Conservation (phyloP, 2,329 filamentous ascomycete species). For the Pseudocercospora eumusae region DNA sequence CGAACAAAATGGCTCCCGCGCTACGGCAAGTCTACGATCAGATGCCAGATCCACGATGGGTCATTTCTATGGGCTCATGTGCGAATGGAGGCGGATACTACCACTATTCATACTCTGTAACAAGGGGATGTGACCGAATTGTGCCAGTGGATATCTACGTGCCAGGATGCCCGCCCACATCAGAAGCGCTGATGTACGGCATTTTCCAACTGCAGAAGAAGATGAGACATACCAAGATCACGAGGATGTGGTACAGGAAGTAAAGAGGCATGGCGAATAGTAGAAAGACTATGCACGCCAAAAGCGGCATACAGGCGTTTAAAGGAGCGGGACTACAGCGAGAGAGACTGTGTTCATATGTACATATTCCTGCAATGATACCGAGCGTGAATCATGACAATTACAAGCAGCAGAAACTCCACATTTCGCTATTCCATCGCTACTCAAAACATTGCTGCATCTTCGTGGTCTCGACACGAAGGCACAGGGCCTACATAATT, state of each 20-base stretch:
- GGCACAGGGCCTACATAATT: background rate
- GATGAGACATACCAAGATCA: conserved; percentile 62
- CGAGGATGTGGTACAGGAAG: conserved; percentile 59
- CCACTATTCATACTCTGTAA: conserved; percentile 78
- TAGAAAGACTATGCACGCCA: conserved; percentile 1
- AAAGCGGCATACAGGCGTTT: conserved; percentile 26
- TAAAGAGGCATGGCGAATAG: conserved; percentile 28
- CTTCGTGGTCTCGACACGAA: background rate
- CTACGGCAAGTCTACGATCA: conserved; percentile 88
- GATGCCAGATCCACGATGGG: conserved; percentile 88
- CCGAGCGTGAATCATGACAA: conserved; percentile 1
- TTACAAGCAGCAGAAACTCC: background rate
- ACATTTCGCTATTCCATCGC: background rate
- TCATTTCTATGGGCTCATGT: conserved; percentile 79
- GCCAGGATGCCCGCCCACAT: conserved; percentile 65
- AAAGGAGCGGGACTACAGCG: conserved; percentile 19
- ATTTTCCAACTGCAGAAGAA: conserved; percentile 77
- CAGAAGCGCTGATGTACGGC: conserved; percentile 57
- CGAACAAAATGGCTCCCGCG: conserved; percentile 92
- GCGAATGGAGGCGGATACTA: conserved; percentile 83
- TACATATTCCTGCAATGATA: conserved; percentile 26
- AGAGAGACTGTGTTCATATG: conserved; percentile 25
- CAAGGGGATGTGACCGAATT: conserved; percentile 73
- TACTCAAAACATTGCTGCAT: background rate
- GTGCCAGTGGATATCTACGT: conserved; percentile 80